Percentiles rank a stretch among this genome's conserved stretches.
Conservation (phyloP, 2,329 filamentous ascomycete species). For the Fusarium nanum region DNA sequence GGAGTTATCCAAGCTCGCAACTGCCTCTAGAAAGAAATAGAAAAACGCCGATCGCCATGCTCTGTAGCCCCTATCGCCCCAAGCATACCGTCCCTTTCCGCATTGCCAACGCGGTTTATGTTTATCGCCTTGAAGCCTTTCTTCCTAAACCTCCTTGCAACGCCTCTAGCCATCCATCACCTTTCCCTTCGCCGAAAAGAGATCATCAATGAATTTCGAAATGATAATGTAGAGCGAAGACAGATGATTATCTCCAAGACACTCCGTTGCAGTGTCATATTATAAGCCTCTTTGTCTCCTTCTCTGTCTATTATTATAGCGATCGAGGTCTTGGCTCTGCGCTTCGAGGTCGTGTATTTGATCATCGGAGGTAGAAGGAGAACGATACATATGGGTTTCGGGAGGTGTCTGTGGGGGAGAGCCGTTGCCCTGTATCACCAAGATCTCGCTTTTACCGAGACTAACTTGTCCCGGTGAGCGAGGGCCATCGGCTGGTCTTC, state of each 20-base stretch:
- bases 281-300: constrained; percentile 16
- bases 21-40: not conserved
- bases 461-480: constrained; percentile 35
- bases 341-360: constrained; percentile 50
- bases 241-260: not conserved
- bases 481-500: constrained; percentile 27
- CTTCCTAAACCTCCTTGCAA: not conserved
- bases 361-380: constrained; percentile 43
- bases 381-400: constrained; percentile 38
- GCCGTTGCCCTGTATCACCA: constrained; percentile 51
- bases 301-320: constrained; percentile 18
- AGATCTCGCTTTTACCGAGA: constrained; percentile 51
- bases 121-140: not conserved
- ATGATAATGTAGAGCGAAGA: not conserved
- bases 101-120: not conserved
- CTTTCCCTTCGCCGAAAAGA: not conserved
- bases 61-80: not conserved
- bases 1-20: not conserved
- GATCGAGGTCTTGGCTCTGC: constrained; percentile 47
- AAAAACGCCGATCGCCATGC: constrained; percentile 12
- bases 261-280: constrained; percentile 2
- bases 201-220: not conserved
- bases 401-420: constrained; percentile 33
- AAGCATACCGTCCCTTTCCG: not conserved
- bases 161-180: constrained; percentile 4